Conservation (phyloP, 2,329 filamentous ascomycete species). For the Metarhizium humberi region DNA sequence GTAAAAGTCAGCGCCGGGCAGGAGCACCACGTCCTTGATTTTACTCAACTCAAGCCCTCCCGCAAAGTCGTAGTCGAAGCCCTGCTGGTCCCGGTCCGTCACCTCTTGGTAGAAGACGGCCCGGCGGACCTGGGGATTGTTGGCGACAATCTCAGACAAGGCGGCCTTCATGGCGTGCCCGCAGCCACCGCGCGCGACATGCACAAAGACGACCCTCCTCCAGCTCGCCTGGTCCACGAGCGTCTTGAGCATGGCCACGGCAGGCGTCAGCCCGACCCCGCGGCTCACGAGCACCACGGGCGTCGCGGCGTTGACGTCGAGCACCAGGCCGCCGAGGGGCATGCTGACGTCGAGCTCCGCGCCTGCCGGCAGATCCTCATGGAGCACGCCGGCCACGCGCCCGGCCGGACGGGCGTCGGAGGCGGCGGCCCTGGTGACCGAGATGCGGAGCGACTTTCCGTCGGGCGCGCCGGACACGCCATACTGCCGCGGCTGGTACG, state of each 20-base stretch:
- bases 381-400: constrained; percentile 56
- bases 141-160: neutral
- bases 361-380: constrained; percentile 47
- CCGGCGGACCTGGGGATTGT: constrained; percentile 12
- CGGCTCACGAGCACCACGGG: constrained; percentile 48
- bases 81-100: constrained; percentile 26
- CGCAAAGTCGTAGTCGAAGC: constrained; percentile 22
- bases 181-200: constrained; percentile 30
- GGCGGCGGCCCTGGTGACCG: constrained; percentile 47
- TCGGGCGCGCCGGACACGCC: constrained; percentile 55
- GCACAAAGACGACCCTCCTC: constrained; percentile 42
- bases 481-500: constrained; percentile 58
- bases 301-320: constrained; percentile 27
- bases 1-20: constrained; percentile 35
- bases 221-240: constrained; percentile 28
- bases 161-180: constrained; percentile 4
- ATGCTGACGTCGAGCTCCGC: constrained; percentile 53
- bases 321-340: constrained; percentile 48
- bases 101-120: constrained; percentile 35
- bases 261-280: constrained; percentile 44
- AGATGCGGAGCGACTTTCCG: constrained; percentile 54
- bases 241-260: constrained; percentile 47
- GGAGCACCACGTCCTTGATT: constrained; percentile 27
- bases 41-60: constrained; percentile 33
- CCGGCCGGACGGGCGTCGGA: constrained; percentile 42